Evolutionary conservation across 768 basidiomycete genomes (phyloP).

Genomic region (Leucocoprinus sp.): DNA sequence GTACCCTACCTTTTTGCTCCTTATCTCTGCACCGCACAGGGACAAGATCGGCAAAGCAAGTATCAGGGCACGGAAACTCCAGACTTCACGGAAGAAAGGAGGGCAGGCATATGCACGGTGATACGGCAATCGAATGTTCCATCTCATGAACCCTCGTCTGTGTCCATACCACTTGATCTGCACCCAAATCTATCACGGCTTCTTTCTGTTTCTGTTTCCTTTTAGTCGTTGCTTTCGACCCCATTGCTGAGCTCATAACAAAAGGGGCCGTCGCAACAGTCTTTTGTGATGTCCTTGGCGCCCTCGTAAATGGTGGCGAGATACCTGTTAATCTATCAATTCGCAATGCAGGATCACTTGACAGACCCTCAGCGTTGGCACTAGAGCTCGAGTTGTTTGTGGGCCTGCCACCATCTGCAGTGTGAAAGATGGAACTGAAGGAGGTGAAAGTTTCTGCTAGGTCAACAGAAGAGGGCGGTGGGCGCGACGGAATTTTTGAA

Average conservation of each 20-base stretch:
- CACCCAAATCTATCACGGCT: neutral
- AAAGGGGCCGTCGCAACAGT: neutral
- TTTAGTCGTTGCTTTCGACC: slow-evolving; percentile 8
- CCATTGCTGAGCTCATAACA: neutral
- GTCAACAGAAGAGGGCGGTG: neutral
- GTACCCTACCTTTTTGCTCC: too few species aligned
- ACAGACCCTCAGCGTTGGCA: neutral
- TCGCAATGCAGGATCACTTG: slow-evolving; percentile 1
- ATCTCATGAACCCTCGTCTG: too few species aligned
- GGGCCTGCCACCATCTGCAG: slow-evolving; percentile 11
- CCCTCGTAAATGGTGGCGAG: slow-evolving; percentile 15
- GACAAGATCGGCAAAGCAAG: too few species aligned
- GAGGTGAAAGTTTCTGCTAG: neutral
- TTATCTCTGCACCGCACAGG: too few species aligned
- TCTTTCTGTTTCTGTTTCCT: slow-evolving; percentile 1
- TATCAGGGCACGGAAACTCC: too few species aligned
- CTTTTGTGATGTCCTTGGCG: slow-evolving; percentile 12
- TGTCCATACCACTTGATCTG: too few species aligned
- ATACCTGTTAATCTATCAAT: slow-evolving; percentile 22
- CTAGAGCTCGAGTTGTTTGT: neutral
- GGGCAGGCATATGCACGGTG: too few species aligned
- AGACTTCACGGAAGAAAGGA: too few species aligned
- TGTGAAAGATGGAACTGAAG: neutral
- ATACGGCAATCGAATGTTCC: too few species aligned
- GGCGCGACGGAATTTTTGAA: neutral